Conservation (phyloP, 2,329 filamentous ascomycete genomes). For the Camillea tinctor region DNA sequence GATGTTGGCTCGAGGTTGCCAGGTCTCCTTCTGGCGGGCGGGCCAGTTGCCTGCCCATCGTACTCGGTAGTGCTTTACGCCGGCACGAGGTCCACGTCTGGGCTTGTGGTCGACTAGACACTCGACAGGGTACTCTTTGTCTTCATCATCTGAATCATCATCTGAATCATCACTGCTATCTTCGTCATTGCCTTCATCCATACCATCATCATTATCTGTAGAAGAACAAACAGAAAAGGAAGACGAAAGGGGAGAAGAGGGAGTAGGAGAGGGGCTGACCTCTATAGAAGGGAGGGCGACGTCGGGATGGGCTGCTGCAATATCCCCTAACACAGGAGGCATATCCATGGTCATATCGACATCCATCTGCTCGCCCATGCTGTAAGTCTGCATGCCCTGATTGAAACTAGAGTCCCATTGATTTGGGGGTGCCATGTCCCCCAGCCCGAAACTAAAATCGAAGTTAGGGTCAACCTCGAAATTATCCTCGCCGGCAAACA, state of each 20-base stretch:
- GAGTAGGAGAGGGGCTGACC: no score
- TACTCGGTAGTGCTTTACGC: constrained; percentile 5
- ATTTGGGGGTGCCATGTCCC: no score
- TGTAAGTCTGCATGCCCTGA: no score
- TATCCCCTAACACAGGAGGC: not conserved
- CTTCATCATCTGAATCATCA: not conserved
- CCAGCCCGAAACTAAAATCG: no score
- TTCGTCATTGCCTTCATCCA: no score
- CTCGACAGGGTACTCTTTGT: constrained; percentile 6
- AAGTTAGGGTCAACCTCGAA: no score
- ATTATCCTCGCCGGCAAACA: no score
- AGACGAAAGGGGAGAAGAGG: no score
- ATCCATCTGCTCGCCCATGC: not conserved
- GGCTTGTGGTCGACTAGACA: constrained; percentile 10
- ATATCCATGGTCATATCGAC: not conserved
- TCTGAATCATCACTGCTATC: not conserved
- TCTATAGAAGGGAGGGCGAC: not conserved
- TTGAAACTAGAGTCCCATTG: no score
- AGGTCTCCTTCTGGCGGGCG: constrained; percentile 6
- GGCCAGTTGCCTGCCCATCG: constrained; percentile 13
- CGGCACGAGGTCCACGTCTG: not conserved
- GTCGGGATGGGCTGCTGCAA: not conserved
- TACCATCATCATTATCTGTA: not conserved
- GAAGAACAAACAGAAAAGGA: no score
- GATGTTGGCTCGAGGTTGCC: constrained; percentile 1